phyloP scores from a whole-genome alignment of 495 filamentous ascomycete species.

The Astrothelium macrocarpum region DNA sequence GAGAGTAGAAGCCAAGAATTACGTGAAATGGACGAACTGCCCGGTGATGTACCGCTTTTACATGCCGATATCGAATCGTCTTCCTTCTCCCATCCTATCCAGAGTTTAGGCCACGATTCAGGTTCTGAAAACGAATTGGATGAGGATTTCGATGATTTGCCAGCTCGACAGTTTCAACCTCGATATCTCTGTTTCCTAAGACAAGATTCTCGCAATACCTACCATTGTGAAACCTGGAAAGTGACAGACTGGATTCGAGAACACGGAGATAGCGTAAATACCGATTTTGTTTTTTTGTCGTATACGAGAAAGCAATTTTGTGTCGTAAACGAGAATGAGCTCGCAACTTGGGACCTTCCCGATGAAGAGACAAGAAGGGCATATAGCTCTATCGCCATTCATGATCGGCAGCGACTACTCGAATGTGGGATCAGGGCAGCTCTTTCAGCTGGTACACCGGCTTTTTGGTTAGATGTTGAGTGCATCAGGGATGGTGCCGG shows the following conservation, averaged over 20 bases:
- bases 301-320: conserved; percentile 28
- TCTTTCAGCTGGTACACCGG: conserved; percentile 4
- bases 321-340: conserved; percentile 5
- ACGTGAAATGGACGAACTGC: conserved; percentile 8
- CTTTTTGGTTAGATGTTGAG: conserved; percentile 6
- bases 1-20: not conserved
- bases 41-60: not conserved
- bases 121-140: not conserved
- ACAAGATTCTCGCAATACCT: not conserved
- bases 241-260: conserved; percentile 23
- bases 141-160: conserved; percentile 11
- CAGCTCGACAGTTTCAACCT: conserved; percentile 13
- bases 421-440: conserved; percentile 12
- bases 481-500: conserved; percentile 16
- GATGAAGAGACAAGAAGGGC: conserved; percentile 24
- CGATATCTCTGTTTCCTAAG: conserved; percentile 19
- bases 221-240: not conserved
- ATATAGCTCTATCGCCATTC: conserved; percentile 27
- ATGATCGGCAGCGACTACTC: conserved; percentile 26
- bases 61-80: not conserved
- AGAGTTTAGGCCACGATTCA: not conserved
- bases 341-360: conserved; percentile 16
- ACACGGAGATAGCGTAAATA: conserved; percentile 14
- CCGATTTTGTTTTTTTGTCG: conserved; percentile 23
- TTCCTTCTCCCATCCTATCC: not conserved